Conservation (phyloP, 2,329 filamentous ascomycete genomes). For the Fusarium lyarnte region DNA sequence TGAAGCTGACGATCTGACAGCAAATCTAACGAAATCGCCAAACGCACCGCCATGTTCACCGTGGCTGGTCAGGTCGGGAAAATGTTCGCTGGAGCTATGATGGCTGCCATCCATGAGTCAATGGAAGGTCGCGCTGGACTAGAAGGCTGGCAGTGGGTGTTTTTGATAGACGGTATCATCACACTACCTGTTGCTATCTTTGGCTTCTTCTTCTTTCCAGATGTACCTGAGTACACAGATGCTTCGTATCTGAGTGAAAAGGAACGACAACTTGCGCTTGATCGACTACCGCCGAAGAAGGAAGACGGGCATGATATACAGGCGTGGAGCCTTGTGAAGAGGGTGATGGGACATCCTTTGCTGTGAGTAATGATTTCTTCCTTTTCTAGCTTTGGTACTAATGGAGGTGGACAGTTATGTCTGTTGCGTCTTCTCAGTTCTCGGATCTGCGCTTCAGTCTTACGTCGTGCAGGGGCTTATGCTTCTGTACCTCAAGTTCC, state of each 20-base stretch:
- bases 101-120: constrained; percentile 52
- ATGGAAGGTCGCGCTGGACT: constrained; percentile 53
- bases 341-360: constrained; percentile 41
- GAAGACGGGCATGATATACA: constrained; percentile 48
- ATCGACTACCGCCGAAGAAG: constrained; percentile 46
- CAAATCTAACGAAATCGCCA: constrained; percentile 64
- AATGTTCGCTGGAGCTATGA: constrained; percentile 68
- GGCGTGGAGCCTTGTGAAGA: constrained; percentile 43
- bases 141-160: constrained; percentile 60
- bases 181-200: constrained; percentile 33
- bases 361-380: constrained; percentile 31
- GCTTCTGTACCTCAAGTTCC: constrained; percentile 40
- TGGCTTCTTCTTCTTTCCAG: constrained; percentile 36
- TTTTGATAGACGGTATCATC: constrained; percentile 37
- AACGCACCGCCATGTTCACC: constrained; percentile 67
- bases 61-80: constrained; percentile 64
- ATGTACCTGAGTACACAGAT: constrained; percentile 48
- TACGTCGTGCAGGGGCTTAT: constrained; percentile 41
- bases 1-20: background rate
- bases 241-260: constrained; percentile 49
- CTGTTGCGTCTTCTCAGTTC: constrained; percentile 45
- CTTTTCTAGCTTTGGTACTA: rapidly evolving
- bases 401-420: background rate
- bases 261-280: constrained; percentile 47
- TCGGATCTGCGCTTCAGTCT: constrained; percentile 31